Evolutionary conservation across 768 basidiomycete genomes (phyloP).

Genomic region (Mycena galopus): DNA sequence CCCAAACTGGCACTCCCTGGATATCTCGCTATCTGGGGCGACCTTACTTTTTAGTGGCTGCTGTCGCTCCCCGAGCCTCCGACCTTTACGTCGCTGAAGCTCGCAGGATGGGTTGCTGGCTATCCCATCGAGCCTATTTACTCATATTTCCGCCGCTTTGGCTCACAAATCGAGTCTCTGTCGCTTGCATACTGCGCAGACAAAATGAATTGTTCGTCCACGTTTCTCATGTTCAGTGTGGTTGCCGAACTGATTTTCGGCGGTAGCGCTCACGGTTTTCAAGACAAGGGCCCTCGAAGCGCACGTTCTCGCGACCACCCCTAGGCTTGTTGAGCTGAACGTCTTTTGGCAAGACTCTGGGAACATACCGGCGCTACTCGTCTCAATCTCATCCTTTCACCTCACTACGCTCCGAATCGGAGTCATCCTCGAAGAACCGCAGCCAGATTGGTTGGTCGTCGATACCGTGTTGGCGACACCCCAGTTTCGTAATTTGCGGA

Average conservation of each 20-base stretch:
- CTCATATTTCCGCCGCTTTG: background rate
- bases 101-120: background rate
- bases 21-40: background rate
- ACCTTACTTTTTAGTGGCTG: slow-evolving; percentile 12
- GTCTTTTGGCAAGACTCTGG: background rate
- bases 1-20: background rate
- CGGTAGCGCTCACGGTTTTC: no score
- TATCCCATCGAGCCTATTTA: background rate
- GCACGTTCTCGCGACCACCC: background rate
- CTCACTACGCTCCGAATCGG: background rate
- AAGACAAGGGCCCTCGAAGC: background rate
- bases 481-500: background rate
- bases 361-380: background rate
- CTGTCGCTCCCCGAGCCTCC: background rate
- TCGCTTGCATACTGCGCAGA: background rate
- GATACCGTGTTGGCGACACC: background rate
- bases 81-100: background rate
- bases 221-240: background rate
- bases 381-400: background rate
- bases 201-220: background rate
- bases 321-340: background rate
- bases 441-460: background rate
- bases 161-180: background rate
- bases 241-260: background rate
- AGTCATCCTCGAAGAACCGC: background rate